Base-by-base conservation (phyloP, 108 stramenopile species). In the Phaeodactylum tricornutum region DNA sequence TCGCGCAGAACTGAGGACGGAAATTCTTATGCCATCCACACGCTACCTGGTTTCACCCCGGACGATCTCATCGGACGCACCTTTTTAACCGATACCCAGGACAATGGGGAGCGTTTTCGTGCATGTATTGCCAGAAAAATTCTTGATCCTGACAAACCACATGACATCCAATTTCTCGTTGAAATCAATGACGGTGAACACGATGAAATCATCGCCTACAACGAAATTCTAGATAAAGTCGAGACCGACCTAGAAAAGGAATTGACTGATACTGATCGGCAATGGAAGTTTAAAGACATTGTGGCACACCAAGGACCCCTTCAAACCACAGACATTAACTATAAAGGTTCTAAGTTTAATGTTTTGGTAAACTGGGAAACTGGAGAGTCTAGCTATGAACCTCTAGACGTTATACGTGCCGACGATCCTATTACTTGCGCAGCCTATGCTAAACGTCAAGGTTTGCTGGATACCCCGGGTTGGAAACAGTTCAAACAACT, bases 371-470 rank as follows among this genome's bases (percentile, higher is more conserved):
- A 69, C 19, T 62, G 61, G 61, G 61, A 50, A 29, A 47, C 44
- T 21, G 56, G 48, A 16, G 42, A 50, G 35, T 11, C 43, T 4
- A 69, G 61, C 27, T 3, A 4, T 1, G 67, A 70, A 50, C 62
- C 62, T 2, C 55, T 62, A 2, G 15, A 14, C 43, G 29, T 47
- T 4, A 57, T 57, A 3, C n/a, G n/a, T 45, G 3, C 20, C 24
- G 41, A 56, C 23, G 69, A 70, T 33, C 62, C 62, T 1, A 62
- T 64, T 16, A 52, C 69, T 11, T 47, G 47, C 20, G 69, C 62
- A 11, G 42, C 49, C 29, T 70, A 70, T 42, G 62, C 52, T 9
- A 23, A 29, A 11, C 47, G 59, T 4, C 47, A 70, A 12, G 29
- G 36, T 12, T 28, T 70, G 9, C 39, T 70, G 3, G 50, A 64